These are phyloP conservation scores for Fraxinus pennsylvanica DNA, from an alignment of 257 asterid genomes.

Conservation along the genomic window DNA sequence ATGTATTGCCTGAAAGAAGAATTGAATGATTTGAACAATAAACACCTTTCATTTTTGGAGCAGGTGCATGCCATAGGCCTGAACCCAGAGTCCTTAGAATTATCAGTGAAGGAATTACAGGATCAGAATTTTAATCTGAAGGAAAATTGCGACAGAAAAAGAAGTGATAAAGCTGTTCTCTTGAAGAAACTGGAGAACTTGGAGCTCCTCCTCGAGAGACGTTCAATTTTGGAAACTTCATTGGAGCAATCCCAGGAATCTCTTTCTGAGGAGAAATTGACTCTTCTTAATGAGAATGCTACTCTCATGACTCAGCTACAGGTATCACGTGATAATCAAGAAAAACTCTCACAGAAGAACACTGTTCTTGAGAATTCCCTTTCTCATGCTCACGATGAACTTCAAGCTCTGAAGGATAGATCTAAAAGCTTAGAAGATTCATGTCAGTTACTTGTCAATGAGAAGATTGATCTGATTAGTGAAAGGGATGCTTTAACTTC, in stretches of 20 bases:
- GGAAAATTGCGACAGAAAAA: constrained; percentile 58
- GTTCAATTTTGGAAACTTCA: constrained; percentile 74
- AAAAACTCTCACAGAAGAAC: constrained; percentile 62
- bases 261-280: constrained; percentile 65
- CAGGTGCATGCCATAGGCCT: constrained; percentile 67
- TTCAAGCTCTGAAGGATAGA: constrained; percentile 62
- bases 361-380: constrained; percentile 63
- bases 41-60: constrained; percentile 52
- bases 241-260: constrained; percentile 67
- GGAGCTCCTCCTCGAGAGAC: constrained; percentile 82
- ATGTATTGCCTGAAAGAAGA: constrained; percentile 88
- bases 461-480: constrained; percentile 60
- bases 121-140: constrained; percentile 55
- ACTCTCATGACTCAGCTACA: constrained; percentile 52
- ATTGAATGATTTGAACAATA: constrained; percentile 58
- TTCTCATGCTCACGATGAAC: constrained; percentile 59
- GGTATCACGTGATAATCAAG: constrained; percentile 60
- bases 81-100: constrained; percentile 55
- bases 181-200: constrained; percentile 61
- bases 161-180: constrained; percentile 63
- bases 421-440: constrained; percentile 76
- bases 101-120: constrained; percentile 66
- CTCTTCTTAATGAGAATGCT: constrained; percentile 63
- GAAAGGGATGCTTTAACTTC: constrained; percentile 60
- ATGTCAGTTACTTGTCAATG: constrained; percentile 62